Conservation (phyloP, 2,329 filamentous ascomycete genomes). For the Pseudogymnoascus sp. region DNA sequence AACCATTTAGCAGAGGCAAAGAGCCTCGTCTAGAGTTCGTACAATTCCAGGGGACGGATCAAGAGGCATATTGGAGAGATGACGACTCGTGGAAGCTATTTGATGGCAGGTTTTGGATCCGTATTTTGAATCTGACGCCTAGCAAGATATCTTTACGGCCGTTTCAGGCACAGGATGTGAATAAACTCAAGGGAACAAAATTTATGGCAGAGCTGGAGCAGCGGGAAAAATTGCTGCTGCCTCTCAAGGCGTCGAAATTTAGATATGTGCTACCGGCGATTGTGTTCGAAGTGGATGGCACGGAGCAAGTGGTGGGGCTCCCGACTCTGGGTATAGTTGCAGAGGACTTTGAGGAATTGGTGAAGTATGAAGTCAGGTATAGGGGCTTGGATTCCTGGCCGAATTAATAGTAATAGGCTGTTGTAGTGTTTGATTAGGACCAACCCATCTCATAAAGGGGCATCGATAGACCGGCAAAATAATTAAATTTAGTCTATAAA, state of each 20-base stretch:
- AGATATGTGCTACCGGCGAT: conserved; percentile 24
- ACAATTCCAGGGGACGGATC: conserved; percentile 26
- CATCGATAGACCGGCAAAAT: not conserved
- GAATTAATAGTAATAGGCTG: not conserved
- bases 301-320: conserved; percentile 20
- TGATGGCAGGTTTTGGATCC: conserved; percentile 57
- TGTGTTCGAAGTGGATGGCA: conserved; percentile 6
- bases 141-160: conserved; percentile 16
- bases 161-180: conserved; percentile 16
- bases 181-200: conserved; percentile 12
- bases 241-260: conserved; percentile 17
- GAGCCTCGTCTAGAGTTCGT: conserved; percentile 39
- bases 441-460: not conserved
- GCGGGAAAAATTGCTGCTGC: not conserved
- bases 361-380: conserved; percentile 22
- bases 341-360: not conserved
- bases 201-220: not conserved
- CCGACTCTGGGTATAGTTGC: conserved; percentile 21
- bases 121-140: conserved; percentile 26
- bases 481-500: conserved; percentile 6
- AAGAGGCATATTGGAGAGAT: conserved; percentile 12
- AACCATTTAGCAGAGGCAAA: not conserved
- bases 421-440: not conserved
- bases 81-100: conserved; percentile 30
- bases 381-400: conserved; percentile 19